Evolutionary conservation across 257 asterid species (phyloP), one percentile per base, ranked within the genome.

Genomic region (Buddleja alternifolia): DNA sequence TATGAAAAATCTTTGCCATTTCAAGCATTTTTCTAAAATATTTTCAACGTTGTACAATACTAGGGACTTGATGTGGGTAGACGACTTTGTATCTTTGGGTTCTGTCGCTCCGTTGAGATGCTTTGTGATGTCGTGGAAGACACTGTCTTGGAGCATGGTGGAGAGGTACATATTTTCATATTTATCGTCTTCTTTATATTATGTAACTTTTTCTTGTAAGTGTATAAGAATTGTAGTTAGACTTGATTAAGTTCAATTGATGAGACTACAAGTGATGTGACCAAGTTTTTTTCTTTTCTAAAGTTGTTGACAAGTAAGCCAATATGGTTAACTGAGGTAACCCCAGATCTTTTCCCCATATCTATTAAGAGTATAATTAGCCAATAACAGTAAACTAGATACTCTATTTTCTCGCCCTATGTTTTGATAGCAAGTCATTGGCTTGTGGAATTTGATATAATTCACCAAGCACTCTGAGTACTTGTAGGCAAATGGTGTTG

Each of bases 31-130:
- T 29, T 10, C 5, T 61, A 53, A 72, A 14, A 37, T 50, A 54
- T 55, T 63, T 44, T 45, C 60, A 45, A 59, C 59, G 47, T 71
- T 66, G 29, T 29, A 76, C 60, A 19, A 29, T 55, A 0, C 25
- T 65, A 94, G 99, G 99, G 99, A 60, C 97, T 87, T 62, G 93
- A 94, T 71, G 82, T 55, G 65, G 90, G 97, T 23, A 87, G 99
- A 73, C 90, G 95, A 46, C 96, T 94, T 41, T 87, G 99, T 75
- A 89, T 91, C 63, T 82, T 85, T 80, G 99, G 99, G 70, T 94
- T 90, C 77, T 94, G 99, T 66, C 95, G 99, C 65, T 94, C 99
- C 16, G 56, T 89, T 67, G 99, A 94, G 89, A 94, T 94, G 99
- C 95, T 94, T 60, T 91, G 97, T 68, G 99, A 94, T 53, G 97